phyloP scores from a whole-genome alignment of 2,329 filamentous ascomycete genomes.

The Exophiala mesophila region DNA sequence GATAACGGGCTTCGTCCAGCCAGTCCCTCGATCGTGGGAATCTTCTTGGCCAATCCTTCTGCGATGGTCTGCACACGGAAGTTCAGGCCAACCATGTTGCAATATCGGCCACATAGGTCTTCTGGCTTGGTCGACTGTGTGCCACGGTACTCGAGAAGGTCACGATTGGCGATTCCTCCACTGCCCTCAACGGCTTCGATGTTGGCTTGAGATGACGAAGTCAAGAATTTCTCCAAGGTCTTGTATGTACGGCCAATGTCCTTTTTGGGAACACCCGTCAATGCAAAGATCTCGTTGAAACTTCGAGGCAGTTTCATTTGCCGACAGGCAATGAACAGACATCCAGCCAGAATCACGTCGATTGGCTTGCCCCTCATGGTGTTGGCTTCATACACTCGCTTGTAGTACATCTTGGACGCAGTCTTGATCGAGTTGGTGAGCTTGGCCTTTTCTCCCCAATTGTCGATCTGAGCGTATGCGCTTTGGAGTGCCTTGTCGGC shows the following conservation, averaged over 20 bases:
- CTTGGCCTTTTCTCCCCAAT: constrained; percentile 78
- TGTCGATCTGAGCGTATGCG: constrained; percentile 83
- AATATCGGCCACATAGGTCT: constrained; percentile 85
- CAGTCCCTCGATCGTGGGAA: constrained; percentile 71
- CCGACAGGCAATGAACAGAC: constrained; percentile 95
- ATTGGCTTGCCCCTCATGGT: constrained; percentile 93
- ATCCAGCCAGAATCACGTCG: constrained; percentile 89
- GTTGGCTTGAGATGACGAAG: constrained; percentile 55
- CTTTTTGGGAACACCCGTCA: constrained; percentile 94
- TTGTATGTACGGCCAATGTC: constrained; percentile 97
- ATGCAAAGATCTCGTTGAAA: constrained; percentile 87
- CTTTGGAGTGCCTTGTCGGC: constrained; percentile 72
- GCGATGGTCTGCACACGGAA: constrained; percentile 76
- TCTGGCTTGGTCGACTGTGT: constrained; percentile 74
- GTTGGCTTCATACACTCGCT: constrained; percentile 86
- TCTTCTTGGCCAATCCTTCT: constrained; percentile 70
- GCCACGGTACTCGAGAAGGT: constrained; percentile 59
- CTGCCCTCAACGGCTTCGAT: constrained; percentile 45
- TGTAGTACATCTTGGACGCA: constrained; percentile 91
- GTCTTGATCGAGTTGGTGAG: constrained; percentile 78
- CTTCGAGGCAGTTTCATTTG: constrained; percentile 82
- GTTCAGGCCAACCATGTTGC: constrained; percentile 71
- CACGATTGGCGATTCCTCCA: constrained; percentile 51
- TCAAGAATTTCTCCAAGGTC: constrained; percentile 77
- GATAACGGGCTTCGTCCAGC: constrained; percentile 91